These are phyloP conservation scores for Aspergillus nidulans DNA, from an alignment of 495 filamentous ascomycete species.

Conservation along the genomic window DNA sequence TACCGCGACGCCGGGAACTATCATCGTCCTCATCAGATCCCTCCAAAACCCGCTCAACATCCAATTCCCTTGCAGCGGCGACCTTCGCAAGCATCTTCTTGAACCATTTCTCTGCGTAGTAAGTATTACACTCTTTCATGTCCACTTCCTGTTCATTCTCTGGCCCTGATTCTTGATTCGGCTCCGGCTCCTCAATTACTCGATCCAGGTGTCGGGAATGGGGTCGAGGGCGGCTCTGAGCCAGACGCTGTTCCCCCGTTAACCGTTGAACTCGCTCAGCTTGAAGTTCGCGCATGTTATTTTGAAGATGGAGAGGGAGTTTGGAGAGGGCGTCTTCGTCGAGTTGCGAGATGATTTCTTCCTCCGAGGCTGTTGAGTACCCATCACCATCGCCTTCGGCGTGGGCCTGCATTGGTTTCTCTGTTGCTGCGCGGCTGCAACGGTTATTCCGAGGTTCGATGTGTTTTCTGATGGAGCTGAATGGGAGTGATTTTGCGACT, in stretches of 20 bases:
- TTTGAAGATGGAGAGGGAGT: conserved; percentile 22
- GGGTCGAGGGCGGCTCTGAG: background rate
- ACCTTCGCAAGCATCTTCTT: conserved; percentile 10
- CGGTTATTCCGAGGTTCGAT: background rate
- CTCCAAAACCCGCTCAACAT: background rate
- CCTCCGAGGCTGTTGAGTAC: conserved; percentile 18
- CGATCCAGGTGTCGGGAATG: conserved; percentile 1
- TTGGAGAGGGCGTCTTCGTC: conserved; percentile 20
- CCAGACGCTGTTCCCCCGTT: background rate
- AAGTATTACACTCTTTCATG: background rate
- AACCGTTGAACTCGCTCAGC: conserved; percentile 17
- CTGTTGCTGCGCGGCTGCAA: background rate
- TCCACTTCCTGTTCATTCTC: background rate
- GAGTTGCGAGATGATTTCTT: conserved; percentile 24
- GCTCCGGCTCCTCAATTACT: background rate
- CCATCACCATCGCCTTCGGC: background rate
- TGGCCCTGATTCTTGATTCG: background rate
- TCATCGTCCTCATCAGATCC: background rate
- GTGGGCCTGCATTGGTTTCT: background rate
- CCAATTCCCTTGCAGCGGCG: conserved; percentile 1
- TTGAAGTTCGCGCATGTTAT: conserved; percentile 25
- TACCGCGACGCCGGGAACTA: background rate
- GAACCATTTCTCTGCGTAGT: conserved; percentile 13
- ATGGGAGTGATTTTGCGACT: background rate
- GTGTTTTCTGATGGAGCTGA: background rate